These are phyloP conservation scores for Yamadazyma oceani DNA, from an alignment of 1,139 yeast genomes.

Conservation along the genomic window DNA sequence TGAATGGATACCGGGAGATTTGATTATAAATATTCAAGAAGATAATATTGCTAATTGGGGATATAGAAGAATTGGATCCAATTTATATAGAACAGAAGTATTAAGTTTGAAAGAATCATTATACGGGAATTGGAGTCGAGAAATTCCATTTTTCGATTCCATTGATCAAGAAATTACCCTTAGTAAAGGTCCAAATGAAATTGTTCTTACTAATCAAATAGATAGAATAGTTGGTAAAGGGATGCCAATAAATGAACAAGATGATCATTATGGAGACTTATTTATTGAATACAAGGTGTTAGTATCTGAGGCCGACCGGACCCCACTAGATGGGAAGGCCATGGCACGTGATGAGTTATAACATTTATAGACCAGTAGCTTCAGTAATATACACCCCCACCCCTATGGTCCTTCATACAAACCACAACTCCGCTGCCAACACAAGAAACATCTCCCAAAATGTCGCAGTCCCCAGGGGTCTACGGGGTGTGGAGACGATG, in stretches of 20 bases:
- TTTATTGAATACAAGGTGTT: constrained; percentile 68
- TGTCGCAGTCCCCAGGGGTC: no score
- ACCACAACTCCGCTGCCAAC: no score
- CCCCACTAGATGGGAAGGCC: not conserved
- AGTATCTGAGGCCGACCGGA: constrained; percentile 31
- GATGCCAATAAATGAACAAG: constrained; percentile 64
- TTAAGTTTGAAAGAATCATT: constrained; percentile 71
- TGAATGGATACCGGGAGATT: constrained; percentile 79
- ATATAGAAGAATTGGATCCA: constrained; percentile 72
- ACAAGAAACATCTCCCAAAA: no score
- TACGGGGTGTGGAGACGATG: no score
- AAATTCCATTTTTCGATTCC: constrained; percentile 63
- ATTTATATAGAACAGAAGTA: constrained; percentile 80
- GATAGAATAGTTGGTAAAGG: constrained; percentile 75
- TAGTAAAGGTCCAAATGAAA: constrained; percentile 48
- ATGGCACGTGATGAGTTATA: constrained; percentile 1
- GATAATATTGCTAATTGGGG: constrained; percentile 65
- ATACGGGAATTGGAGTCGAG: constrained; percentile 76
- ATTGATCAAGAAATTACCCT: constrained; percentile 49
- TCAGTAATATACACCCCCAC: no score
- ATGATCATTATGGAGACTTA: constrained; percentile 70
- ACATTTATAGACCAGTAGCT: no score
- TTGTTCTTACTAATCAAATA: constrained; percentile 64
- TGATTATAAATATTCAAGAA: constrained; percentile 60
- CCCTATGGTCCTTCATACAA: no score